Base-by-base conservation (phyloP, 768 basidiomycete genomes). In the Naganishia friedmannii region DNA sequence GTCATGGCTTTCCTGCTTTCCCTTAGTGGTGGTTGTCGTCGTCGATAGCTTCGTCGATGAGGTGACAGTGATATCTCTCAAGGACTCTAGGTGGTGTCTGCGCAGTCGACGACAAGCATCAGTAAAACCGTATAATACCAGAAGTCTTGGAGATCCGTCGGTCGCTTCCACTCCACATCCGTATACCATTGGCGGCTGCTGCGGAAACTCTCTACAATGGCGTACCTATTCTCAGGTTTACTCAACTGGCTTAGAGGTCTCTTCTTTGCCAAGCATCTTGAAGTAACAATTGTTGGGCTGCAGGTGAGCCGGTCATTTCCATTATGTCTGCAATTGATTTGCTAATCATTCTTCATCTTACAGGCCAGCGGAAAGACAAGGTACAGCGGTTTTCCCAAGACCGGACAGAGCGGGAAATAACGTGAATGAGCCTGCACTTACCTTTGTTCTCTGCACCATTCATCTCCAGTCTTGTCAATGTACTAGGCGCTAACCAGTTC, bases 341-440 rank as follows among this genome's bases (percentile, higher is more conserved):
- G 10, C 7, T 9, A 28, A 19, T n/a, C 34, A 3, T 5, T 7
- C 71, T 56, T 69, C 60, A 37, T 26, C 46, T 39, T 21, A 39
- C 70, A 95, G 91, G 92, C 93, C 3, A 93, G 92, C 2, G 93
- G 93, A 54, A 95, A 96, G 83, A 95, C 93, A 3, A 93, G 91
- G 12, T 91, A 15, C 70, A 77, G 74, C 42, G 0, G 3, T 1
- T 1, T 39, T 19, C 37, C 5, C 8, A 9, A 48, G 7, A 54
- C 53, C 54, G 12, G 32, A 10, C 60, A 17, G 26, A 21, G 4
- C 19, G 60, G 48, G 23, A 28, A 31, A 23, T 26, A 67, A 28
- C 15, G 23, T 67, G n/a, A 51, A 42, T 17, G 13, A 13, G 13
- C 1, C 67, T n/a, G 53, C 31, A 42, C 31, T 32, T 31, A 19